phyloP scores from a whole-genome alignment of 2,329 filamentous ascomycete species.

The Colletotrichum camelliae region DNA sequence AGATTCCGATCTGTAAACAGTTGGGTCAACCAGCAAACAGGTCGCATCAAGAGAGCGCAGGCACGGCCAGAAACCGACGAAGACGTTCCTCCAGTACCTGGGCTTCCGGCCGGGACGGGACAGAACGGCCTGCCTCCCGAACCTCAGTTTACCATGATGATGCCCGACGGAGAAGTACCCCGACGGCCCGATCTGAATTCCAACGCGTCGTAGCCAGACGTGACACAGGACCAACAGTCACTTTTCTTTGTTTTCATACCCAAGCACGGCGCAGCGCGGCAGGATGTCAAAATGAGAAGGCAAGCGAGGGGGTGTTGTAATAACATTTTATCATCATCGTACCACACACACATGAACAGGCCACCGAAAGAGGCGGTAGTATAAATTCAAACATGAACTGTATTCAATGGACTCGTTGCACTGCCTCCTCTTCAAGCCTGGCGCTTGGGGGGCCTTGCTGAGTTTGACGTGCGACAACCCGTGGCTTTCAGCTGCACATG shows the following conservation, averaged over 20 bases:
- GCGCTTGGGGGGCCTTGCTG: constrained; percentile 13
- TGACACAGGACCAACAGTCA: neutral
- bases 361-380: neutral
- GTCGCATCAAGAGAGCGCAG: constrained; percentile 54
- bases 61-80: constrained; percentile 37
- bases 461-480: neutral
- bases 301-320: neutral
- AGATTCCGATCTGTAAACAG: constrained; percentile 64
- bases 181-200: constrained; percentile 39
- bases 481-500: neutral
- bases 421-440: constrained; percentile 22
- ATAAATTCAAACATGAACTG: neutral
- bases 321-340: neutral
- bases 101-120: constrained; percentile 35
- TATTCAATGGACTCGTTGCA: neutral
- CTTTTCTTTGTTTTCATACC: constrained; percentile 22
- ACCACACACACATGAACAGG: neutral
- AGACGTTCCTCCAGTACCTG: constrained; percentile 45
- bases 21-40: constrained; percentile 70
- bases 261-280: constrained; percentile 7
- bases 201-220: constrained; percentile 3
- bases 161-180: constrained; percentile 54
- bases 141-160: constrained; percentile 55
- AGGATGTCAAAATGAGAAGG: neutral
- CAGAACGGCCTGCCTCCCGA: constrained; percentile 45